phyloP scores from a whole-genome alignment of 352 stramenopile species.

The Globisporangium spiculum region DNA sequence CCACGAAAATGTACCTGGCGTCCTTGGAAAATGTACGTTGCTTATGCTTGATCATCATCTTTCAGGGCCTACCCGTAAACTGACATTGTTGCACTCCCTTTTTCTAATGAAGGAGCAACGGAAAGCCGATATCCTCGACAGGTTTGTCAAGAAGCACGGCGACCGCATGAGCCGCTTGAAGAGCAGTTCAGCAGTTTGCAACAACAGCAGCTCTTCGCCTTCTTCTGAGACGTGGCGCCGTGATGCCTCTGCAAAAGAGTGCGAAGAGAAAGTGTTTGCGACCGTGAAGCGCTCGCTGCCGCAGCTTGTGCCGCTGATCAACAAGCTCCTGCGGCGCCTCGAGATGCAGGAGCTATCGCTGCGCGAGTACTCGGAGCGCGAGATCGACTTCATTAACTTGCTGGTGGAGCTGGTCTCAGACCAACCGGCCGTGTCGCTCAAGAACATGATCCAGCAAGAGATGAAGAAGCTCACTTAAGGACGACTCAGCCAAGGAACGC shows the following conservation, averaged over 20 bases:
- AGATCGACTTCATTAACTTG: constrained; percentile 82
- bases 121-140: constrained; percentile 70
- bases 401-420: constrained; percentile 78
- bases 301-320: constrained; percentile 62
- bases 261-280: constrained; percentile 53
- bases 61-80: background rate
- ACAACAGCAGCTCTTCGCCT: background rate
- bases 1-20: constrained; percentile 66
- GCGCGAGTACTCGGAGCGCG: constrained; percentile 64
- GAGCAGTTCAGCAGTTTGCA: constrained; percentile 11
- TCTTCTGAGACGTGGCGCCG: constrained; percentile 30
- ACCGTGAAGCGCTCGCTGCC: constrained; percentile 62
- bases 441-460: constrained; percentile 69
- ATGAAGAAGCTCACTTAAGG: constrained; percentile 47
- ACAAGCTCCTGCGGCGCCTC: constrained; percentile 64
- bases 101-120: constrained; percentile 45
- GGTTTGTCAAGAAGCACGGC: constrained; percentile 79
- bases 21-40: constrained; percentile 51
- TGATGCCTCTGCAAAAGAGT: constrained; percentile 36
- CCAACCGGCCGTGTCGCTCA: constrained; percentile 54
- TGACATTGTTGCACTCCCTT: background rate
- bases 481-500: background rate
- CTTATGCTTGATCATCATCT: background rate
- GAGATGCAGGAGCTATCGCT: constrained; percentile 74
- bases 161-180: constrained; percentile 58